phyloP scores from a whole-genome alignment of 2,329 filamentous ascomycete species.

The Trichoderma citrinoviride region DNA sequence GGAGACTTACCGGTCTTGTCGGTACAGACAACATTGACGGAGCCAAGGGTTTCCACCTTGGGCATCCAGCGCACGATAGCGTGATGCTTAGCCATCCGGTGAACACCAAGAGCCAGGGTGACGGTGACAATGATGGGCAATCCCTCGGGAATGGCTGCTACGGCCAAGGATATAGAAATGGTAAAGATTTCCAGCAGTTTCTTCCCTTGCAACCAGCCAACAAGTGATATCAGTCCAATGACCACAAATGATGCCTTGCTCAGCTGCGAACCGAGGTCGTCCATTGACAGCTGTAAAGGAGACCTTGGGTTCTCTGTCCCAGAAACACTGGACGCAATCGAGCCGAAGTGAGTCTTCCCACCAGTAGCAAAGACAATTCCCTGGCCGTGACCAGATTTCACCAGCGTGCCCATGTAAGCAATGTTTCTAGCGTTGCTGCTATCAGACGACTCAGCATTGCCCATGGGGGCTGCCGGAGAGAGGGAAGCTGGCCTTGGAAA shows the following conservation, averaged over 20 bases:
- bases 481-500: constrained; percentile 43
- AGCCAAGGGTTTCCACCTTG: constrained; percentile 94
- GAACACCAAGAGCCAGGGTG: constrained; percentile 87
- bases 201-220: constrained; percentile 88
- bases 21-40: constrained; percentile 99
- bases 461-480: constrained; percentile 39
- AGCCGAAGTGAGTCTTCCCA: constrained; percentile 89
- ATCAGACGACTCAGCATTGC: constrained; percentile 56
- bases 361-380: constrained; percentile 97
- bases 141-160: constrained; percentile 93
- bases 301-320: constrained; percentile 95
- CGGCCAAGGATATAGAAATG: constrained; percentile 92
- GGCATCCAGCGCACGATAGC: constrained; percentile 95
- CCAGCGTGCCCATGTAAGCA: constrained; percentile 95
- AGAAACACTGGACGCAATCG: constrained; percentile 89
- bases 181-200: constrained; percentile 92
- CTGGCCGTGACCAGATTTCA: constrained; percentile 91
- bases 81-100: constrained; percentile 92
- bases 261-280: constrained; percentile 90
- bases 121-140: constrained; percentile 98
- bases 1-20: constrained; percentile 76
- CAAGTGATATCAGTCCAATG: constrained; percentile 86
- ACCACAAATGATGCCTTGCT: constrained; percentile 96
- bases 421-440: constrained; percentile 76
- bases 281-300: constrained; percentile 93